Evolutionary conservation across 179 eudicot genomes (phyloP).

Genomic region (Camellia oleifera): DNA sequence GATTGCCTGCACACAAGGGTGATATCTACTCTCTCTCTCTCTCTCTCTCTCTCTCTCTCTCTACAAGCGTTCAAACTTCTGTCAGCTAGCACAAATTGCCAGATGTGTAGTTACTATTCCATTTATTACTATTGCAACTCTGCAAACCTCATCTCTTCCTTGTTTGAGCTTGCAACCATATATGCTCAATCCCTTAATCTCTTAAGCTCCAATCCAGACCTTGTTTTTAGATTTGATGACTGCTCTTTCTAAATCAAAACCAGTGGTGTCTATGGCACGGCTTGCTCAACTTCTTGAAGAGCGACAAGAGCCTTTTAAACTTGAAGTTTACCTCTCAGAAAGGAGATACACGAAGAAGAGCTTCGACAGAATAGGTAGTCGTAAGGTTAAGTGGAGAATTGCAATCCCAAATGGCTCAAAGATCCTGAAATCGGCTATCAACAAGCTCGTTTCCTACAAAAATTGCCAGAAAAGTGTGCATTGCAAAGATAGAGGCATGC

Average conservation of each 20-base stretch:
- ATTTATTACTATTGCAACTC: background rate
- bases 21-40: background rate
- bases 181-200: background rate
- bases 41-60: slow-evolving; percentile 1
- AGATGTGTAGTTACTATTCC: background rate
- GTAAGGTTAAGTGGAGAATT: background rate
- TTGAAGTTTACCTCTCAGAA: slow-evolving; percentile 9
- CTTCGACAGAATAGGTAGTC: background rate
- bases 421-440: slow-evolving; percentile 4
- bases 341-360: background rate
- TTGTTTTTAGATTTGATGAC: background rate
- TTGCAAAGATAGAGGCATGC: background rate
- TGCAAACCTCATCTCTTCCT: background rate
- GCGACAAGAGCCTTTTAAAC: slow-evolving; percentile 10
- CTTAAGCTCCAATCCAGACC: background rate
- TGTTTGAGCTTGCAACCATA: background rate
- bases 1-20: background rate
- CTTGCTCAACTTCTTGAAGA: slow-evolving; percentile 13
- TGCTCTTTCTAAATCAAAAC: background rate
- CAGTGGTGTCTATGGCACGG: background rate
- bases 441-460: slow-evolving; percentile 4
- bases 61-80: background rate
- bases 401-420: background rate
- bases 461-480: background rate
- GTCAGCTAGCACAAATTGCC: slow-evolving; percentile 3